Evolutionary conservation across 1,284 basidiomycete genomes (phyloP).

Genomic region (Rhodotorula sp.): DNA sequence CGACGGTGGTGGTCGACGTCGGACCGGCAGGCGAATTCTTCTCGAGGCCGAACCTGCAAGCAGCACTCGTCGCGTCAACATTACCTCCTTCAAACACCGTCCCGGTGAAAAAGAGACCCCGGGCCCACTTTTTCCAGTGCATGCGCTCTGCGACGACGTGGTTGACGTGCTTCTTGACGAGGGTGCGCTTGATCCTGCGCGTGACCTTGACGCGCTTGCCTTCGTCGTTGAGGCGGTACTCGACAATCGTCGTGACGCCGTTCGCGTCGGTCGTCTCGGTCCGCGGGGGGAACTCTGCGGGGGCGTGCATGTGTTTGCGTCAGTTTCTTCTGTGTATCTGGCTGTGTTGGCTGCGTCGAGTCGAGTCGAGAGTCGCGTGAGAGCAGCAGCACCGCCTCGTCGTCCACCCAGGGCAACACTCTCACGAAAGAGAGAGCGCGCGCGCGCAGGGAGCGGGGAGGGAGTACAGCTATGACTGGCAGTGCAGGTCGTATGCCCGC

Average conservation of each 20-base stretch:
- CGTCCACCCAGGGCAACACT: too few species aligned
- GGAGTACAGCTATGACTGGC: background rate
- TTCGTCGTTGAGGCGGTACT: slow-evolving; percentile 82
- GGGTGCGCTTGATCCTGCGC: slow-evolving; percentile 76
- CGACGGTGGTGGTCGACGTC: slow-evolving; percentile 89
- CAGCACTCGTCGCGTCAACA: background rate
- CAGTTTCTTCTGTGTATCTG: background rate
- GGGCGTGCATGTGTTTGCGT: background rate
- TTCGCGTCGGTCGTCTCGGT: slow-evolving; percentile 69
- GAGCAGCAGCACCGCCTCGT: background rate
- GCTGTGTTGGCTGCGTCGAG: background rate
- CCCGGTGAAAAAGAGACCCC: too few species aligned
- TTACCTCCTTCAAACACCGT: too few species aligned
- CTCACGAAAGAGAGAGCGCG: background rate
- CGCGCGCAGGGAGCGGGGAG: background rate
- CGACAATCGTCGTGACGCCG: slow-evolving; percentile 79
- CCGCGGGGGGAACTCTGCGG: slow-evolving; percentile 47
- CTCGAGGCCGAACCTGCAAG: slow-evolving; percentile 73
- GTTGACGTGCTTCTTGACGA: slow-evolving; percentile 90
- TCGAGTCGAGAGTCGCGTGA: background rate
- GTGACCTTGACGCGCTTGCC: slow-evolving; percentile 96
- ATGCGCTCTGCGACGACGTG: slow-evolving; percentile 90
- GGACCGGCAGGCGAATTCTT: slow-evolving; percentile 84
- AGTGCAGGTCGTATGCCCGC: too few species aligned
- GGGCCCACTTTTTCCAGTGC: slow-evolving; percentile 73